Percentiles rank a stretch among this genome's conserved stretches.
phyloP scores from a whole-genome alignment of 1,139 yeast genomes.

The Kodamaea fungicola region DNA sequence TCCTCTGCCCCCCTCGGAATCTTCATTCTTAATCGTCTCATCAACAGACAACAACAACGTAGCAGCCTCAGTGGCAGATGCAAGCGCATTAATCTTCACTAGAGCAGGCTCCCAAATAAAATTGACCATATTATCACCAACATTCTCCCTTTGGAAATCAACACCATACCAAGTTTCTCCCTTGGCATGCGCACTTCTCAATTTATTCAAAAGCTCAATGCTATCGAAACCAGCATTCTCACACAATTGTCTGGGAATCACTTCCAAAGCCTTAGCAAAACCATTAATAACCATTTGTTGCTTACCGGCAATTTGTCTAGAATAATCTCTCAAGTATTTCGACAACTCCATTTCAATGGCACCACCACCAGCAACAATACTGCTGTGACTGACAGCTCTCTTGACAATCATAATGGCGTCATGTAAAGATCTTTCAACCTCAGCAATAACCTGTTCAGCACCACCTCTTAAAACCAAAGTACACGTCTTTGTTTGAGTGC shows the following conservation, averaged over 20 bases:
- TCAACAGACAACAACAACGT: slow-evolving; percentile 87
- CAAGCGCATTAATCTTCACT: slow-evolving; percentile 90
- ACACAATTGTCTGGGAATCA: slow-evolving; percentile 94
- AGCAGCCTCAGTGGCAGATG: slow-evolving; percentile 97
- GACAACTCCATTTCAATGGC: slow-evolving; percentile 98
- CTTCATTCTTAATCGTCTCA: slow-evolving; percentile 88
- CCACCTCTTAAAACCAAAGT: slow-evolving; percentile 94
- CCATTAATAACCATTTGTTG: slow-evolving; percentile 91
- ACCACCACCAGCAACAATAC: slow-evolving; percentile 97
- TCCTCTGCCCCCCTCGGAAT: slow-evolving; percentile 59
- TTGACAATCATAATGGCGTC: slow-evolving; percentile 99
- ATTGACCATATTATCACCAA: slow-evolving; percentile 78
- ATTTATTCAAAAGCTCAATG: slow-evolving; percentile 81
- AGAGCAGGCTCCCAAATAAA: slow-evolving; percentile 98
- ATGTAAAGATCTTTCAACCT: slow-evolving; percentile 94
- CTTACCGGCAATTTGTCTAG: slow-evolving; percentile 89
- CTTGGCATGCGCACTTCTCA: slow-evolving; percentile 91
- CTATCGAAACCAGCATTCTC: slow-evolving; percentile 98
- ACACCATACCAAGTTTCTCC: slow-evolving; percentile 92
- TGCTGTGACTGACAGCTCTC: slow-evolving; percentile 83
- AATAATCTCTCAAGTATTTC: slow-evolving; percentile 78
- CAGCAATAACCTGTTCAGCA: slow-evolving; percentile 97
- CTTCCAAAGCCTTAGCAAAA: slow-evolving; percentile 90
- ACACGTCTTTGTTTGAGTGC: slow-evolving; percentile 91
- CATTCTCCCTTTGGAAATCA: slow-evolving; percentile 79